Conservation (phyloP, 2,329 filamentous ascomycete genomes). For the Taxawa tesnikishii region DNA sequence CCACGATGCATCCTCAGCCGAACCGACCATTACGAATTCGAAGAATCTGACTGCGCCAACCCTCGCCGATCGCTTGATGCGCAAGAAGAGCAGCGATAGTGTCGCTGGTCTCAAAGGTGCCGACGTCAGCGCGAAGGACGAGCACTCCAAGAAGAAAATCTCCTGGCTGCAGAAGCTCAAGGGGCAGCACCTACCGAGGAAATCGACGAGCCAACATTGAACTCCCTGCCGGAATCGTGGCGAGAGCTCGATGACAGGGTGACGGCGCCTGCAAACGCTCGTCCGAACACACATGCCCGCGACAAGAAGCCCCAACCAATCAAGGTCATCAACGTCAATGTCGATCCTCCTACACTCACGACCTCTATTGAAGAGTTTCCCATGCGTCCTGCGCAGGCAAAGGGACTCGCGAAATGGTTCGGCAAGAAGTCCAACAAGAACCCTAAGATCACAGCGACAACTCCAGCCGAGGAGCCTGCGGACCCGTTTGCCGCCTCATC, state of each 20-base stretch:
- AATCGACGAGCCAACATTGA: background rate
- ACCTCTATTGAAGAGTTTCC: slow-evolving; percentile 30
- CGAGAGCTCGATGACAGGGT: slow-evolving; percentile 6
- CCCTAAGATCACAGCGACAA: slow-evolving; percentile 1
- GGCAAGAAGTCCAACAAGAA: slow-evolving; percentile 21
- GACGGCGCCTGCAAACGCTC: no score
- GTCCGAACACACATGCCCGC: slow-evolving; percentile 11
- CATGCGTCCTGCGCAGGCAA: slow-evolving; percentile 19
- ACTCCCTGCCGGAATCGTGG: slow-evolving; percentile 3
- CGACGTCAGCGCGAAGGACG: slow-evolving; percentile 2
- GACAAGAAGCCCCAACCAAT: slow-evolving; percentile 17
- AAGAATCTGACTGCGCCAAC: slow-evolving; percentile 7
- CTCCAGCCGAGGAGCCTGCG: slow-evolving; percentile 1
- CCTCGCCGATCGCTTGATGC: slow-evolving; percentile 4
- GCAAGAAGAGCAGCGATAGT: slow-evolving; percentile 10
- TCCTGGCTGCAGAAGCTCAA: slow-evolving; percentile 27
- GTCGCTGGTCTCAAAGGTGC: slow-evolving; percentile 12
- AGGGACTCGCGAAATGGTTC: slow-evolving; percentile 40
- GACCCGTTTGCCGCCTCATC: slow-evolving; percentile 1
- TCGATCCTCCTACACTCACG: slow-evolving; percentile 9
- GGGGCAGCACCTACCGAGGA: slow-evolving; percentile 4
- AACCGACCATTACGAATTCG: slow-evolving; percentile 5
- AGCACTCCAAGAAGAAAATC: slow-evolving; percentile 28
- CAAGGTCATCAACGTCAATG: slow-evolving; percentile 6
- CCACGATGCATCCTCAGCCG: slow-evolving; percentile 2